Base-by-base conservation (phyloP, 192 early-diverging fungal species). In the Coemansia sp. region DNA sequence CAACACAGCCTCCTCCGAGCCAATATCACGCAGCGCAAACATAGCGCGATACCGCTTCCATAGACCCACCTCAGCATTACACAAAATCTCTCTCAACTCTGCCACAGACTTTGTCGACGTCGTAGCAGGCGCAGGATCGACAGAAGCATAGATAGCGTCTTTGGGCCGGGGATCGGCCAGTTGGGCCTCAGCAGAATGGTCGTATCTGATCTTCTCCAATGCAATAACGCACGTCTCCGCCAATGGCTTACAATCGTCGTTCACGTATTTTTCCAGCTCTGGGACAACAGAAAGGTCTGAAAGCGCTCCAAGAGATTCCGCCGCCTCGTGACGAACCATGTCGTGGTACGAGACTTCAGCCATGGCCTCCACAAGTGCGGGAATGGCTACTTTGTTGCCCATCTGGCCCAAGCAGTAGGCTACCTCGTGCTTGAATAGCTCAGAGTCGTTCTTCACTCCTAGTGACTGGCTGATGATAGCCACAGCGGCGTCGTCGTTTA, bases 301-400 rank as follows among this genome's bases (percentile, higher is more conserved):
- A 68, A 99, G 94, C 4, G 97, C 97, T 24, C 95, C 95, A 62
- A 99, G 80, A 2, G 97, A 95, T 81, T 99, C 97, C 11, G 95
- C 97, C 27, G 96, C 95, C 87, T 99, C 97, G 76, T 99, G 97
- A 5, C 97, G 88, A 57, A 98, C 96, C 97, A 99, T 99, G 40
- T 91, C 90, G 71, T 95, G 92, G 72, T 96, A 88, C 18, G 77
- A 70, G 62, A 72, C 78, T 49, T 89, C 74, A n/a, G 80, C 86
- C 68, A 99, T 84, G 11, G 96, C 92, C 29, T 70, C 65, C 46
- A 78, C 70, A 6, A 99, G 86, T 18, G 87, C 80, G 0, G 85
- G 85, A 47, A 95, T 90, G 15, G 97, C 96, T 12, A 85, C 76
- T 20, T 85, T 84, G 75, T 94, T 94, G 72, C 90, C 88, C 89